Conservation (phyloP, 805 yeast genomes). For the Kluyveromyces wickerhamii region DNA sequence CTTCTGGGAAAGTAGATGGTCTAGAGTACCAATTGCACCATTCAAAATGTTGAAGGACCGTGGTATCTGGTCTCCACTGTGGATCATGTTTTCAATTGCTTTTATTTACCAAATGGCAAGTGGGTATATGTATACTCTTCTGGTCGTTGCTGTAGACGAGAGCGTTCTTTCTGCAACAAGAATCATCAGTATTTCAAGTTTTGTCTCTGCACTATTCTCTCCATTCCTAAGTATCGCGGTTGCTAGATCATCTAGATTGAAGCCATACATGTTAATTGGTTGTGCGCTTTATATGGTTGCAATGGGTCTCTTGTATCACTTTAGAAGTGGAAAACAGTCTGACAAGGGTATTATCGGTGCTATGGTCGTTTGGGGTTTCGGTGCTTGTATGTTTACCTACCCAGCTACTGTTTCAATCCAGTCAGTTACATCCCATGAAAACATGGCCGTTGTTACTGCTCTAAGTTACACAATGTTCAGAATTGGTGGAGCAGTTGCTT, state of each 20-base stretch:
- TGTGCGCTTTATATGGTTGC: slow-evolving; percentile 50
- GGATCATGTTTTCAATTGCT: slow-evolving; percentile 44
- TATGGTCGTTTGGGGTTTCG: slow-evolving; percentile 56
- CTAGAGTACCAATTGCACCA: slow-evolving; percentile 47
- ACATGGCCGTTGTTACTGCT: slow-evolving; percentile 59
- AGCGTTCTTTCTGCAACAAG: slow-evolving; percentile 47
- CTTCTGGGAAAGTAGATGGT: slow-evolving; percentile 45
- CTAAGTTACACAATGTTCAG: slow-evolving; percentile 51
- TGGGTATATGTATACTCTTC: slow-evolving; percentile 49
- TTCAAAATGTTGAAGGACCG: slow-evolving; percentile 43
- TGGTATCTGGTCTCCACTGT: slow-evolving; percentile 51
- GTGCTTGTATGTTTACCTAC: slow-evolving; percentile 65
- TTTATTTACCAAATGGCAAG: slow-evolving; percentile 53
- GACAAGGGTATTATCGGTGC: slow-evolving; percentile 56
- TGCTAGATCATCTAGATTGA: slow-evolving; percentile 41
- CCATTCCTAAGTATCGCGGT: slow-evolving; percentile 48
- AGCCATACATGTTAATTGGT: slow-evolving; percentile 55
- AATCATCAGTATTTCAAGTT: slow-evolving; percentile 52
- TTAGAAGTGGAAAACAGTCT: slow-evolving; percentile 43
- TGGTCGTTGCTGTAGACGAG: slow-evolving; percentile 46
- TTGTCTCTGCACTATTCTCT: slow-evolving; percentile 56
- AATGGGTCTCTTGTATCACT: slow-evolving; percentile 51
- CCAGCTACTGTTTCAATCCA: slow-evolving; percentile 56
- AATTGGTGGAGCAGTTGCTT: slow-evolving; percentile 58
- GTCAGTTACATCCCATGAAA: slow-evolving; percentile 53